Conservation (phyloP, 2,329 filamentous ascomycete genomes). For the Plectosphaerella plurivora region DNA sequence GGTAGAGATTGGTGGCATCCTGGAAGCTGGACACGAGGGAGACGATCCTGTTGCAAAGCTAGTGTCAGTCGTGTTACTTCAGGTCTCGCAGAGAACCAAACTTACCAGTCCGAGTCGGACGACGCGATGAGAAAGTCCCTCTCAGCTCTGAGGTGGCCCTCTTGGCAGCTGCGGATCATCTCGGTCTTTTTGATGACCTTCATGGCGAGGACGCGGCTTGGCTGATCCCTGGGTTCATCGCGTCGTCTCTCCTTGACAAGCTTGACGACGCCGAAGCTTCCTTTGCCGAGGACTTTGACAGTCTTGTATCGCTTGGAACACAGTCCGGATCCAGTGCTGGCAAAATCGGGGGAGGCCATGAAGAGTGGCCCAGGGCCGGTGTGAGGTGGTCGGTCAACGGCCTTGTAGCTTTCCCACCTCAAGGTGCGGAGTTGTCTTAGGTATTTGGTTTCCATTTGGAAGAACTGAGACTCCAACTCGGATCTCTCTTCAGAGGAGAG, state of each 20-base stretch:
- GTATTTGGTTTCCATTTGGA: slow-evolving; percentile 60
- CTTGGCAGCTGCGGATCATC: slow-evolving; percentile 87
- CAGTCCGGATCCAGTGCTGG: slow-evolving; percentile 8
- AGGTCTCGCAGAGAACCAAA: neutral
- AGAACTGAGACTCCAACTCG: slow-evolving; percentile 35
- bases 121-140: slow-evolving; percentile 87
- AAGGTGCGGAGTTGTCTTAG: slow-evolving; percentile 51
- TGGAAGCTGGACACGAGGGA: slow-evolving; percentile 87
- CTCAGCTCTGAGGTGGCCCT: slow-evolving; percentile 87
- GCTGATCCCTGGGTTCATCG: slow-evolving; percentile 13
- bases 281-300: slow-evolving; percentile 80
- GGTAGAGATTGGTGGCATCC: slow-evolving; percentile 76
- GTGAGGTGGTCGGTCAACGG: neutral
- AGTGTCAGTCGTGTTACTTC: slow-evolving; percentile 7
- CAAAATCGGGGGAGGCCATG: neutral
- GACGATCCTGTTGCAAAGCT: slow-evolving; percentile 60
- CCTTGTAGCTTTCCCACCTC: slow-evolving; percentile 5
- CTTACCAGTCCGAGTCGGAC: slow-evolving; percentile 75
- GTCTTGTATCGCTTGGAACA: slow-evolving; percentile 63
- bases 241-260: slow-evolving; percentile 67
- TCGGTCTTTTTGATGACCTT: slow-evolving; percentile 93
- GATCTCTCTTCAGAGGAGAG: slow-evolving; percentile 52
- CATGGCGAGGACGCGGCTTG: slow-evolving; percentile 69
- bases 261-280: slow-evolving; percentile 89
- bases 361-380: slow-evolving; percentile 12